Conservation (phyloP, 2,329 filamentous ascomycete genomes). For the Apiospora pterosperma region DNA sequence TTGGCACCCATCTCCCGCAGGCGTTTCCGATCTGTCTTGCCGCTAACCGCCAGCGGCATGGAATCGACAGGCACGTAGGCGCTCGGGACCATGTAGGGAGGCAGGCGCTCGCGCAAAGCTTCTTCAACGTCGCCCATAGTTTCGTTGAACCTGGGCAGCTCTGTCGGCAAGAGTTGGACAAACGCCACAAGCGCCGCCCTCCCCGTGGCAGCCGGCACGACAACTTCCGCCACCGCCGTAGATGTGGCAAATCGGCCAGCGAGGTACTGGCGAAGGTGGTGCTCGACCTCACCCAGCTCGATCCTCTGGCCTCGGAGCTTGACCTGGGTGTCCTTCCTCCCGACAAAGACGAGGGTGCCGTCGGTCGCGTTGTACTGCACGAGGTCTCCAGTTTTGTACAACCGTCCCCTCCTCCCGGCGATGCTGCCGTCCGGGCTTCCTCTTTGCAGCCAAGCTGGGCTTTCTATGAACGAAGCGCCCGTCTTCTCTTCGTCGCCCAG, state of each 20-base stretch:
- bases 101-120: not conserved
- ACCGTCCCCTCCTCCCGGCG: not conserved
- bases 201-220: not conserved
- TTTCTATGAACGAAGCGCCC: not conserved
- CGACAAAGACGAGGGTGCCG: not conserved
- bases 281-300: slow-evolving; percentile 5
- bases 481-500: not conserved
- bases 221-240: not conserved
- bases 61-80: not conserved
- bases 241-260: not conserved
- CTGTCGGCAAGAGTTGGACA: not conserved
- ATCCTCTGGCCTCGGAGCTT: slow-evolving; percentile 6
- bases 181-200: not conserved
- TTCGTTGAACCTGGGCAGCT: not conserved
- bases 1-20: not conserved
- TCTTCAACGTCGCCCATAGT: not conserved
- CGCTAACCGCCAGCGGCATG: not conserved
- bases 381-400: slow-evolving; percentile 7
- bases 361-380: not conserved
- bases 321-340: slow-evolving; percentile 5
- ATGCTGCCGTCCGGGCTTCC: not conserved
- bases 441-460: not conserved
- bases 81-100: not conserved
- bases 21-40: slow-evolving; percentile 2
- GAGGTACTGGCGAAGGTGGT: not conserved